Percentiles rank a stretch among this genome's conserved stretches.
phyloP scores from a whole-genome alignment of 768 basidiomycete genomes.

The Lentinula guzmanii region DNA sequence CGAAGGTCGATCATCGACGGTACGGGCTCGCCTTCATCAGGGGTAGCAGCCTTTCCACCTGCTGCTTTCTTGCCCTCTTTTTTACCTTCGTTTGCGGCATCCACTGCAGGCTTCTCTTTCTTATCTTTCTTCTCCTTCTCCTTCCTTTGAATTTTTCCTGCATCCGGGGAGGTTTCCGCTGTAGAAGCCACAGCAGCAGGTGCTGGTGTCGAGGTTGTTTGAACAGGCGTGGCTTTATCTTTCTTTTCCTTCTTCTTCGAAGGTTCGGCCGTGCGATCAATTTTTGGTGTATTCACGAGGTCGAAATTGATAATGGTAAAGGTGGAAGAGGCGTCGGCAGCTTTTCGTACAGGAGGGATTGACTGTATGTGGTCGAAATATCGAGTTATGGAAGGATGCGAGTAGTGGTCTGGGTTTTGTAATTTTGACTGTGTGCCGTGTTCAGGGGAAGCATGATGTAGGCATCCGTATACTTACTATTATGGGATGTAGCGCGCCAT shows the following conservation, averaged over 20 bases:
- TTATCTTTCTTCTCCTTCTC: constrained; percentile 47
- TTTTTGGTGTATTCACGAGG: constrained; percentile 65
- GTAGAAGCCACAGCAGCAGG: constrained; percentile 23
- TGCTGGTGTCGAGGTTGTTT: constrained; percentile 14
- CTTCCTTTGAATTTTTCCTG: not conserved
- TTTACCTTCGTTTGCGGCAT: constrained; percentile 28
- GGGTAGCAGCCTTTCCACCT: constrained; percentile 41
- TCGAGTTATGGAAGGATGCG: constrained; percentile 78
- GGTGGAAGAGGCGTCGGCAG: constrained; percentile 44
- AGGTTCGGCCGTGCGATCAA: constrained; percentile 66
- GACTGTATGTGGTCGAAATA: constrained; percentile 96
- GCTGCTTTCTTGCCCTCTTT: constrained; percentile 26
- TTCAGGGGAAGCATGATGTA: not conserved
- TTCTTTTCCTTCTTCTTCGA: constrained; percentile 76
- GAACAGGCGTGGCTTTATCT: constrained; percentile 15
- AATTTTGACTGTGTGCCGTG: constrained; percentile 52
- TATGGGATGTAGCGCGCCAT: constrained; percentile 80
- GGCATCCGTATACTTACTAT: constrained; percentile 48
- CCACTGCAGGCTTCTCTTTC: constrained; percentile 45
- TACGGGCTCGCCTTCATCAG: constrained; percentile 74
- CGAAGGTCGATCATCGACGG: constrained; percentile 98
- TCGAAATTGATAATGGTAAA: constrained; percentile 64
- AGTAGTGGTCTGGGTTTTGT: constrained; percentile 67
- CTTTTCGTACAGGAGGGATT: constrained; percentile 51
- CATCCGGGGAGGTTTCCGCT: constrained; percentile 9